Evolutionary conservation across 805 yeast genomes (phyloP), one percentile per base, ranked within the genome.

Genomic region (Zygoascus flipseniorum): DNA sequence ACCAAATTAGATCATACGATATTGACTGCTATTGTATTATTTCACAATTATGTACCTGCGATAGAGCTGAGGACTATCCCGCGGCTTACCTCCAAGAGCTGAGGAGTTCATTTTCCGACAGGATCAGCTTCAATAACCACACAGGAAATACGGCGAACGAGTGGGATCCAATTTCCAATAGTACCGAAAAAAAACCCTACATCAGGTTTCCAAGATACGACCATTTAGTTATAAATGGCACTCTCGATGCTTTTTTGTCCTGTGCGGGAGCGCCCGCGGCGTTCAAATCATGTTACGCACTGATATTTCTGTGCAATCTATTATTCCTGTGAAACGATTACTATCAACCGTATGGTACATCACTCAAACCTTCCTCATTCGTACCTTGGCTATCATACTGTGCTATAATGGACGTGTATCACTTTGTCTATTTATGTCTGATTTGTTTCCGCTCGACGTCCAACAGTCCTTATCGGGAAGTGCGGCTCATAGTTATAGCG

Each of bases 21-120:
- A 48, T 50, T 13, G 47, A 51, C 23, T 53, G 56, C 39, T 46
- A 44, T 26, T 53, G 56, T 32, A 50, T 53, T 19, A 41, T 18
- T 13, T 9, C 14, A 13, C n/a, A 11, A 6, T 43, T 19, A 26
- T 53, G 56, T 39, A 31, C 54, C 26, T 53, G 56, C 31, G 56
- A 51, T 31, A 45, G 19, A 16, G 54, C 46, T 9, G 43, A 51
- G 16, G 51, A 51, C 6, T 51, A 51, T 19, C 26, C 50, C 6
- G 20, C 5, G 31, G 45, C 18, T 8, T 54, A 54, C 44, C 44
- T 54, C 20, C n/a, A 8, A 16, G 56, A 54, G 2, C 28, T 54
- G 51, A 35, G 35, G 16, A 43, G n/a, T 13, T 20, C 31, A 13
- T 19, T 46, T 18, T 31, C 52, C 9, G 51, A 28, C 6, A 31